Conservation (phyloP, 1,284 basidiomycete species). For the Naganishia sp. region DNA sequence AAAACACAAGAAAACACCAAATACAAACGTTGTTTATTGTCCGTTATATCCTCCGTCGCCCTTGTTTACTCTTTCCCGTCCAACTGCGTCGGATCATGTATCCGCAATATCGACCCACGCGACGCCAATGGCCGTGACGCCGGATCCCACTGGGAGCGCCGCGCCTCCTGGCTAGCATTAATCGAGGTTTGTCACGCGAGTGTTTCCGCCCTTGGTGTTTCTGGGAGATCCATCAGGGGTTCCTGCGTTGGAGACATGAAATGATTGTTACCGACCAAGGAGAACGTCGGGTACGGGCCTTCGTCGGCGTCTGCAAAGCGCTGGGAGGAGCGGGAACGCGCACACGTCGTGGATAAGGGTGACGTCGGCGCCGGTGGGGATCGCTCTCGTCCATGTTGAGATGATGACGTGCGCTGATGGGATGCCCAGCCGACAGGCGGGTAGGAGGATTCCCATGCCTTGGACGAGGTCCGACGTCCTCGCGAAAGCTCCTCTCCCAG, state of each 20-base stretch:
- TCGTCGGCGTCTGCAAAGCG: constrained; percentile 27
- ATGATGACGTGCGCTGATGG: constrained; percentile 16
- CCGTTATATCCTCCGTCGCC: neutral
- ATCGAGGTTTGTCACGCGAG: neutral
- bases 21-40: neutral
- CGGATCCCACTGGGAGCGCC: neutral
- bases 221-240: constrained; percentile 1
- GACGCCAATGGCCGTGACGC: neutral
- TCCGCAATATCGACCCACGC: constrained; percentile 18
- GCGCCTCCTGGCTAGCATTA: neutral
- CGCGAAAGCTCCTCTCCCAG: constrained; percentile 13
- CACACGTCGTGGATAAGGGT: neutral
- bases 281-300: constrained; percentile 22
- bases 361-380: constrained; percentile 2
- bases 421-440: constrained; percentile 16
- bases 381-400: neutral
- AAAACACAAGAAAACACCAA: neutral
- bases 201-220: neutral
- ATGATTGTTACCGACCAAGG: neutral
- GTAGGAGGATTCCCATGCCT: constrained; percentile 26
- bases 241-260: constrained; percentile 13
- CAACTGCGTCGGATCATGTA: constrained; percentile 5
- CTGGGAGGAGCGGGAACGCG: constrained; percentile 10
- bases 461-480: constrained; percentile 13
- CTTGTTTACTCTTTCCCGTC: too few relatives aligned